A percentile compares a stretch with the other conserved stretches of the same genome.
These are phyloP conservation scores for Leccinum subgranulosum DNA, from an alignment of 768 basidiomycete species.

Conservation along the genomic window DNA sequence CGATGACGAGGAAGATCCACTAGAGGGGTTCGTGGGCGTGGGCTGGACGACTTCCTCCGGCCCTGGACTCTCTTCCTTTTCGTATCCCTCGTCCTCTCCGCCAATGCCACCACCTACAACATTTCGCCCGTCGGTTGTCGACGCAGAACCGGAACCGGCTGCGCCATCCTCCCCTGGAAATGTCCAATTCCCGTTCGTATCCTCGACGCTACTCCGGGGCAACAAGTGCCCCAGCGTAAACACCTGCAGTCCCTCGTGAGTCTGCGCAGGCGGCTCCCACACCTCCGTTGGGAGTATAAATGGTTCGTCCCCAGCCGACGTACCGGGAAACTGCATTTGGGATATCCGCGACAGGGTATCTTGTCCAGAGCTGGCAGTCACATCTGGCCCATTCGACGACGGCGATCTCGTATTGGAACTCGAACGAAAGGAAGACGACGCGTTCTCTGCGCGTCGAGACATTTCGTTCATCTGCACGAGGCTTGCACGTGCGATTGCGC, in stretches of 20 bases:
- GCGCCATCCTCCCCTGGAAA: conserved; percentile 39
- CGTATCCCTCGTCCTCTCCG: conserved; percentile 21
- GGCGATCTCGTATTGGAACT: conserved; percentile 16
- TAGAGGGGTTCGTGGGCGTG: conserved; percentile 29
- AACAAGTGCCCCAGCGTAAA: conserved; percentile 78
- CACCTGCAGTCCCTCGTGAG: conserved; percentile 70
- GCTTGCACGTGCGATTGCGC: conserved; percentile 59
- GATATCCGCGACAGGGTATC: conserved; percentile 53
- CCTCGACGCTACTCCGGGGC: conserved; percentile 50
- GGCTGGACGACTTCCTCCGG: conserved; percentile 42
- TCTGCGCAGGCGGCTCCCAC: conserved; percentile 28
- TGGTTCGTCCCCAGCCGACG: conserved; percentile 27
- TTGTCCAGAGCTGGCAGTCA: conserved; percentile 25
- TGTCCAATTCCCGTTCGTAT: conserved; percentile 59
- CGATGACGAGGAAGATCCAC: conserved; percentile 14
- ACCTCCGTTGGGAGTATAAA: conserved; percentile 26
- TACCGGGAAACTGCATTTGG: conserved; percentile 35
- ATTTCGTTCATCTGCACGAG: conserved; percentile 79
- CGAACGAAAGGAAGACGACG: conserved; percentile 24
- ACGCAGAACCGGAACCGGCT: conserved; percentile 7
- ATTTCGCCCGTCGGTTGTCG: conserved; percentile 20
- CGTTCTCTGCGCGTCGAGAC: conserved; percentile 56
- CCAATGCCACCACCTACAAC: conserved; percentile 16
- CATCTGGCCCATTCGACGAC: conserved; percentile 15
- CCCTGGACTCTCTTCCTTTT: conserved; percentile 26